Base-by-base conservation (phyloP, 805 yeast species). In the Wickerhamia fluorescens region DNA sequence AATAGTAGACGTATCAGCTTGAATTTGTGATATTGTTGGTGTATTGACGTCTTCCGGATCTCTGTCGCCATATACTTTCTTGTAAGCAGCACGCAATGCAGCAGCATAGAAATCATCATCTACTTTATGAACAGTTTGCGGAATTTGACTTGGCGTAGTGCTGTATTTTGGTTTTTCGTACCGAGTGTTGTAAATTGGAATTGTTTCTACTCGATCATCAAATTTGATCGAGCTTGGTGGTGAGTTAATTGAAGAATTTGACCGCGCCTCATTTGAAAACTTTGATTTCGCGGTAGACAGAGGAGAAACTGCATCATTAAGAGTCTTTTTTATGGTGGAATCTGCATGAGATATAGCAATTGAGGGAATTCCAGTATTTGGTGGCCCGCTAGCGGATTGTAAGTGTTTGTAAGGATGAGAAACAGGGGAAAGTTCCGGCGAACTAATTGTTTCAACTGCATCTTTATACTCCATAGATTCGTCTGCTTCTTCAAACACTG, bases 121-220 rank as follows among this genome's bases (percentile, higher is more conserved):
- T n/a, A n/a, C n/a, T n/a, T n/a, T n/a, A 6, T 25, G 30, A 3
- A 29, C 12, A 4, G 31, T 17, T 17, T 15, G 21, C 15, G 24
- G 14, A 21, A 29, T 20, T 29, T 23, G 28, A 7, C 10, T 18
- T 9, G 29, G 29, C 8, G 13, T 27, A 5, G 17, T 13, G 2
- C 18, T 22, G 11, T 27, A 15, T 15, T 20, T 11, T 17, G 23
- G 27, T 14, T 33, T 29, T 14, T 29, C 24, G 7, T 29, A 21
- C 14, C 32, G 20, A 7, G 11, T 9, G n/a, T 20, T 19, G 18
- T 42, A 39, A 15, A 47, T 38, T 2, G 61, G 58, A 20, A 61
- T 61, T 5, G 66, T 61, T 33, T 61, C 62, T 7, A 59, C 61
- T 7, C 47, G 47, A 5, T 58, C 61, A 21, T 44, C 44, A 28